Base-by-base conservation (phyloP, 768 basidiomycete genomes). In the Collybiopsis luxurians region DNA sequence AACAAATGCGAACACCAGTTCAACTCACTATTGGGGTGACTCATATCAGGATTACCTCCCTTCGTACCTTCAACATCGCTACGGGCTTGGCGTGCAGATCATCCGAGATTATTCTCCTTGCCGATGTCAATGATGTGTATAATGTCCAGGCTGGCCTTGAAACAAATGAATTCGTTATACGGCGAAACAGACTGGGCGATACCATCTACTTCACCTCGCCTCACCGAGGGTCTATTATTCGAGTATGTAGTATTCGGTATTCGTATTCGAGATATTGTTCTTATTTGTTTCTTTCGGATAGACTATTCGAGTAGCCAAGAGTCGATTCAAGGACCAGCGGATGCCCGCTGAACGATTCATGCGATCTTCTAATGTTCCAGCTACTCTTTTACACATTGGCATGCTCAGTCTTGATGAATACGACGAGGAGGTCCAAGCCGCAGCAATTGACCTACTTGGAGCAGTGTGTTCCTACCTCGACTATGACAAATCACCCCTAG, bases 51-150 rank as follows among this genome's bases (percentile, higher is more conserved):
- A 82, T 94, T 47, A 88, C 86, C 30, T 87, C 87, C 31, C 6
- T 83, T 61, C 89, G 87, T 65, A 82, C 90, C 19, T 79, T 82
- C 62, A 76, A 82, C 7, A 82, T 95, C 42, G 88, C 86, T 3
- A 81, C 87, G 1, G 73, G 76, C 0, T 70, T 92, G 49, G 79
- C 84, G 10, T 89, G 90, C 71, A 84, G 85, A 71, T 84, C 89
- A 2, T 89, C 87, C 1, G 94, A 97, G 63, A 84, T 96, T 53
- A 85, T 95, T 53, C 80, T 84, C 4, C 71, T 95, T 24, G 72
- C 80, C 3, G 93, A 95, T 58, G 81, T 97, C 60, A 92, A 90
- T 71, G 94, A 97, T 62, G 82, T 92, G 1, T 90, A 92, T 70
- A 89, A 89, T 44, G 84, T 93, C 21, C 83, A 86, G 2, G 88